Evolutionary conservation across 306 rosid genomes (phyloP), one percentile per base, ranked within the genome.

Genomic region (Fragaria iinumae): DNA sequence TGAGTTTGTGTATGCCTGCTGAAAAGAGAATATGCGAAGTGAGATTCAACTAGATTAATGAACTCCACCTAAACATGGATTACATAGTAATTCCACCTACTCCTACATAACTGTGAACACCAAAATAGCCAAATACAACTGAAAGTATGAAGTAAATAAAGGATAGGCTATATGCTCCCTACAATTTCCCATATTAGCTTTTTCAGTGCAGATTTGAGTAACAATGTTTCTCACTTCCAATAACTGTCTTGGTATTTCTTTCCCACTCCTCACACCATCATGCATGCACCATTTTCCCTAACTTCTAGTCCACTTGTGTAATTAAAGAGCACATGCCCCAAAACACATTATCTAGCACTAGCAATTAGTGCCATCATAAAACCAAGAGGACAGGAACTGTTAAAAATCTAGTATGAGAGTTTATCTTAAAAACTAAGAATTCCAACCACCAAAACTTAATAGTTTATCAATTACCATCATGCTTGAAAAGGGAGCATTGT

Each of bases 1-100:
- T 67, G 93, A 91, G 86, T 87, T 93, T 53, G 99, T 84, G 74
- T 95, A 90, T 38, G 87, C 98, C 88, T 92, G 96, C 85, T 79
- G 81, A 25, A 57, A 83, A 60, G 72, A 60, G 17, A 81, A 60
- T 39, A 55, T 3, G 25, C 11, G 25, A 27, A 69, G 50, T 71
- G 62, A 84, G 81, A 72, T 44, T 67, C 4, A 70, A 66, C 34
- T 36, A 52, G 27, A 70, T 48, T 1, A 63, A 34, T 29, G 41
- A 3, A 48, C 18, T 56, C 18, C 48, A 52, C 41, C 5, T 23
- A 38, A 2, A 21, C 25, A 36, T 17, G 56, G 44, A 74, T 11
- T 23, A 52, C 23, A n/a, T 32, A 39, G 56, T 47, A 49, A 39
- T 59, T 52, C 21, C 59, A 56, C 32, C 32, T 21, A 56, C 14